phyloP scores from a whole-genome alignment of 1,139 yeast species.

The Hansenula lynferdii region DNA sequence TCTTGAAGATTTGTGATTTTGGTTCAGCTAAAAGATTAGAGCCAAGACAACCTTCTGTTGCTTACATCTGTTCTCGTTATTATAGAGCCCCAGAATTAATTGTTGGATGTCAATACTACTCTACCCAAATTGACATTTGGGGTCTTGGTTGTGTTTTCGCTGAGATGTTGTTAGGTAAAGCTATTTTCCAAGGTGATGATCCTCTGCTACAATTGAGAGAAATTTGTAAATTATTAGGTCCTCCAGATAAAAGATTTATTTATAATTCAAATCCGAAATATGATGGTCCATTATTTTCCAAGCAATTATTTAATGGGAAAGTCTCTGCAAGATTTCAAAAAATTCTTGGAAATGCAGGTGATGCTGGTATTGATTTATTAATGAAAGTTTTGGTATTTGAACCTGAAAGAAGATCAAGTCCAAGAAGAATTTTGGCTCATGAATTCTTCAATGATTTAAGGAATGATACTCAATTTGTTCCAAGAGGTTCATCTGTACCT shows the following conservation, averaged over 20 bases:
- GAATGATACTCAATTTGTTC: constrained; percentile 50
- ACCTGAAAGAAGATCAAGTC: constrained; percentile 63
- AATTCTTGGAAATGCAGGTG: constrained; percentile 65
- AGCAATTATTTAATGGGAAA: constrained; percentile 59
- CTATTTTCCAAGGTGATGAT: constrained; percentile 77
- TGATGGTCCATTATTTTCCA: constrained; percentile 68
- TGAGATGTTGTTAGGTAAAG: constrained; percentile 77
- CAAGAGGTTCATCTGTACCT: constrained; percentile 40
- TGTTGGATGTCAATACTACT: constrained; percentile 69
- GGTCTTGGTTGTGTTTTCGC: constrained; percentile 84
- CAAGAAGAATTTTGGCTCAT: constrained; percentile 64
- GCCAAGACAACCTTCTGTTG: constrained; percentile 67
- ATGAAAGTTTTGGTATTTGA: constrained; percentile 69
- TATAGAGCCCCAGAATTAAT: constrained; percentile 82
- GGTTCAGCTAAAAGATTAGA: constrained; percentile 79
- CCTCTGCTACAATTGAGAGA: constrained; percentile 73
- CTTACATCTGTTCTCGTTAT: constrained; percentile 75
- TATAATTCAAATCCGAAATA: constrained; percentile 71
- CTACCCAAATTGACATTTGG: constrained; percentile 82
- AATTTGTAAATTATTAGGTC: constrained; percentile 72
- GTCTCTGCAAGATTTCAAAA: constrained; percentile 59
- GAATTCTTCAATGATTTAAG: constrained; percentile 68
- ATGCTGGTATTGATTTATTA: constrained; percentile 65
- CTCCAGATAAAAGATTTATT: constrained; percentile 64
- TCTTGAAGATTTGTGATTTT: constrained; percentile 73